These are phyloP conservation scores for Fraxinus sp. DNA, from an alignment of 305 asterid genomes.

Conservation along the genomic window DNA sequence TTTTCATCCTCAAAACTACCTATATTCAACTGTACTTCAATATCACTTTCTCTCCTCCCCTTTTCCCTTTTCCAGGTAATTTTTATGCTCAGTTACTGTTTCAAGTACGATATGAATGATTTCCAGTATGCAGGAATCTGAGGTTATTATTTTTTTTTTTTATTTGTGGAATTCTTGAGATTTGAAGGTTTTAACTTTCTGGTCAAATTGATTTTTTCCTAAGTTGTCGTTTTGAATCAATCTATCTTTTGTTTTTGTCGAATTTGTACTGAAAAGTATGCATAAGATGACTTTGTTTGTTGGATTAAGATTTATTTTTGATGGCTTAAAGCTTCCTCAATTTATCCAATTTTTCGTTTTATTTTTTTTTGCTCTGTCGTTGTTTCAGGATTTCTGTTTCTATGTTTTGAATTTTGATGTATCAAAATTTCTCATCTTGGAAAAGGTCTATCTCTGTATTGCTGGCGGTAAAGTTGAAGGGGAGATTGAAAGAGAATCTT, in stretches of 20 bases:
- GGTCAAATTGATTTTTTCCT: not conserved
- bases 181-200: not conserved
- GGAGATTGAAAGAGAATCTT: slow-evolving; percentile 3
- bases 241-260: not conserved
- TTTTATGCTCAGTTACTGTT: not conserved
- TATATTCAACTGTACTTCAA: not conserved
- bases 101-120: not conserved
- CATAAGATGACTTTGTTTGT: not conserved
- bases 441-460: slow-evolving; percentile 7
- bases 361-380: slow-evolving; percentile 8
- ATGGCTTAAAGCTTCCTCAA: not conserved
- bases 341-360: not conserved
- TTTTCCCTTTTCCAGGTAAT: not conserved
- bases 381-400: slow-evolving; percentile 33
- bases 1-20: not conserved
- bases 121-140: not conserved
- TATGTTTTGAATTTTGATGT: slow-evolving; percentile 10
- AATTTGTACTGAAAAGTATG: not conserved
- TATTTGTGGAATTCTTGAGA: slow-evolving; percentile 11
- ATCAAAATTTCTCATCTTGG: not conserved
- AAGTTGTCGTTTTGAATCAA: not conserved
- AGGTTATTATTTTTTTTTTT: not conserved
- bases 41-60: not conserved
- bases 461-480: not conserved
- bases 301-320: not conserved